Conservation (phyloP, 768 basidiomycete species). For the Suillus placidus region DNA sequence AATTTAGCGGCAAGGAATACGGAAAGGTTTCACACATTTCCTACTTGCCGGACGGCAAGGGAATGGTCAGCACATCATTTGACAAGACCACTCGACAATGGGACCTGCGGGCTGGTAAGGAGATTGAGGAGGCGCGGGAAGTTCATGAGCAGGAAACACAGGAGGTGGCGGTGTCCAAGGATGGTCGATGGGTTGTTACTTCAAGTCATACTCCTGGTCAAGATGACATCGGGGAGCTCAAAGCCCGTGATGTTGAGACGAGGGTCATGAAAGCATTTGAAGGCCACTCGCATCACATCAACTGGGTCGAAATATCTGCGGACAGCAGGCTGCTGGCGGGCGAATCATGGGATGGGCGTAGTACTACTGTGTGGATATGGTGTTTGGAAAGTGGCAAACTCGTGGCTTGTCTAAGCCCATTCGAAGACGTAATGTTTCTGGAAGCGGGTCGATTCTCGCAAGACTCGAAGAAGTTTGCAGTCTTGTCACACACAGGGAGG, state of each 20-base stretch:
- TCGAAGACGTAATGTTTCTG: not conserved
- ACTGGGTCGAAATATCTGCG: slow-evolving; percentile 1
- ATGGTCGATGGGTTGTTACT: not conserved
- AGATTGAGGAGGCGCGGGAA: not conserved
- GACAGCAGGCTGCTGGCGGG: slow-evolving; percentile 8
- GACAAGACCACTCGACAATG: slow-evolving; percentile 13
- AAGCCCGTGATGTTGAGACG: not conserved
- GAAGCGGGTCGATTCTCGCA: not conserved
- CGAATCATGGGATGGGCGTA: not conserved
- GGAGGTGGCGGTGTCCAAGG: not conserved
- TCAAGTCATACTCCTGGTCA: not conserved
- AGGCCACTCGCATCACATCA: rapidly evolving
- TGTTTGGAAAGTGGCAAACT: not conserved
- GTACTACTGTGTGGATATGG: not conserved
- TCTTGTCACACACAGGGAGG: not conserved
- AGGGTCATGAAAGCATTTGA: not conserved
- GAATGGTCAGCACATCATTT: slow-evolving; percentile 7
- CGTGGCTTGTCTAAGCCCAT: not conserved
- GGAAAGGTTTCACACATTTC: not conserved
- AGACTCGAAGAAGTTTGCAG: not conserved
- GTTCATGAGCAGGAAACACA: not conserved
- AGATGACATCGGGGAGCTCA: not conserved
- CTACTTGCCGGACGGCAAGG: slow-evolving; percentile 14
- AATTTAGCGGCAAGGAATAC: not conserved
- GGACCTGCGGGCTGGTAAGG: not conserved